Conservation (phyloP, 169 alveolate species). For the Plasmodium falciparum region DNA sequence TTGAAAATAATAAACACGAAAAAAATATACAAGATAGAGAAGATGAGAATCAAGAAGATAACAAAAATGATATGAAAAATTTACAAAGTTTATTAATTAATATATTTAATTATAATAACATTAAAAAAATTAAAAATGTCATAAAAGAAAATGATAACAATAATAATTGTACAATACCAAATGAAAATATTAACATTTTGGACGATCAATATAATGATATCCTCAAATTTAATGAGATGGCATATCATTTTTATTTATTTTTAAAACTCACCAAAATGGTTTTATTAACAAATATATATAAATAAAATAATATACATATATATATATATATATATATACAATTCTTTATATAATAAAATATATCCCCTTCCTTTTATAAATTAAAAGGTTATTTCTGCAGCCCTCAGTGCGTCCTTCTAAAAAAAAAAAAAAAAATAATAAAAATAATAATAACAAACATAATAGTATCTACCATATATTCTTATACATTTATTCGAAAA, state of each 20-base stretch:
- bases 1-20: slow-evolving; percentile 41
- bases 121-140: slow-evolving; percentile 36
- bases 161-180: slow-evolving; percentile 26
- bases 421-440: slow-evolving; percentile 5
- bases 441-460: background rate
- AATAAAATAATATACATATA: background rate
- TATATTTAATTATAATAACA: slow-evolving; percentile 41
- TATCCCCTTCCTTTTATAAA: background rate
- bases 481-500: background rate
- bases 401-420: slow-evolving; percentile 66
- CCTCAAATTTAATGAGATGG: slow-evolving; percentile 28
- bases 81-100: slow-evolving; percentile 47
- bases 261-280: slow-evolving; percentile 43
- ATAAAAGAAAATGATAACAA: slow-evolving; percentile 56
- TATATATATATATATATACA: background rate
- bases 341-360: background rate
- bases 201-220: slow-evolving; percentile 34
- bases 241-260: slow-evolving; percentile 31
- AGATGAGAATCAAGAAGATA: slow-evolving; percentile 42
- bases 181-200: background rate
- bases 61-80: slow-evolving; percentile 20
- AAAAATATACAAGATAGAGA: too few species aligned
- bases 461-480: background rate
- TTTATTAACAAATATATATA: slow-evolving; percentile 31
- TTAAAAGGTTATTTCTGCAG: slow-evolving; percentile 72